These are phyloP conservation scores for Botrytis tulipae DNA, from an alignment of 2,329 filamentous ascomycete genomes.

Conservation along the genomic window DNA sequence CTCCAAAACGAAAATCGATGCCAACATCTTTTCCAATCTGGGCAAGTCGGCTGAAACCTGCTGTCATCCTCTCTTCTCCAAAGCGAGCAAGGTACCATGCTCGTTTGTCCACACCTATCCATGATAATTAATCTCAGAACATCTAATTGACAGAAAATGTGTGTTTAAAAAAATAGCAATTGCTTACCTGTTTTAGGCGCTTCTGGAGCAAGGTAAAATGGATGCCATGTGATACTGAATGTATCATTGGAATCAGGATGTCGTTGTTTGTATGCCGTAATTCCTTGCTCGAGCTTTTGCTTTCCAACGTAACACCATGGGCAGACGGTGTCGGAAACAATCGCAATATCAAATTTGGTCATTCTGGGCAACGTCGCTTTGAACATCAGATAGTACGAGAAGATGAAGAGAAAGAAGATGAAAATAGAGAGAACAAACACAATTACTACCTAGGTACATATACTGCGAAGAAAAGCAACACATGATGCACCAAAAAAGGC, in stretches of 20 bases:
- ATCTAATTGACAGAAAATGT: neutral
- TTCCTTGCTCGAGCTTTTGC: constrained; percentile 70
- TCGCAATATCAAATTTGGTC: constrained; percentile 73
- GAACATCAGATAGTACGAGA: constrained; percentile 25
- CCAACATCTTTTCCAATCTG: constrained; percentile 62
- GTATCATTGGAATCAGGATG: constrained; percentile 63
- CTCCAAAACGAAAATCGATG: constrained; percentile 70
- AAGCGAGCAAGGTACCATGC: constrained; percentile 62
- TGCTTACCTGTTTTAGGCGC: constrained; percentile 52
- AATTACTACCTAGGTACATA: neutral
- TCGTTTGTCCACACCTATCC: constrained; percentile 50
- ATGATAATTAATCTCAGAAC: neutral
- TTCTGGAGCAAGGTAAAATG: constrained; percentile 76
- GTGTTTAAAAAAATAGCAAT: neutral
- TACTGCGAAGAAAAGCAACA: neutral
- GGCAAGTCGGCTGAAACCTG: constrained; percentile 57
- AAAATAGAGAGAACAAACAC: neutral
- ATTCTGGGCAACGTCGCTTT: constrained; percentile 46
- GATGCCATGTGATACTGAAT: constrained; percentile 72
- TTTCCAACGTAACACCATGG: constrained; percentile 51
- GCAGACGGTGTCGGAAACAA: constrained; percentile 72
- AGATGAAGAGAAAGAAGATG: neutral
- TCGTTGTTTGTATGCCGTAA: constrained; percentile 60
- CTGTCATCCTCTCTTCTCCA: constrained; percentile 56
- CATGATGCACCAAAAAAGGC: neutral